Base-by-base conservation (phyloP, 2,329 filamentous ascomycete genomes). In the Diplodia mutila region DNA sequence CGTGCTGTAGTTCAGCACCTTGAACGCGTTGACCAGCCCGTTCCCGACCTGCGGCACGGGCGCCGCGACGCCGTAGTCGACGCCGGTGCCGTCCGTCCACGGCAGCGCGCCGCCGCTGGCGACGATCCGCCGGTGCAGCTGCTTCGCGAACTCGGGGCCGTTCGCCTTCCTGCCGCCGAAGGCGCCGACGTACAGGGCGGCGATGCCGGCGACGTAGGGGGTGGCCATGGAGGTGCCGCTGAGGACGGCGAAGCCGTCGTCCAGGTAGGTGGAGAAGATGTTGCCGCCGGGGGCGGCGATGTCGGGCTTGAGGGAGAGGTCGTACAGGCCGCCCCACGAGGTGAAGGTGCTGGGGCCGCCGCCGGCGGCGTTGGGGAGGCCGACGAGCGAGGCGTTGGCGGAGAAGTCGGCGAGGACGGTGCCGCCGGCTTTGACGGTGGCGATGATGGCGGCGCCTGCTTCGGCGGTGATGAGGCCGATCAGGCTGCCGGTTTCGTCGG, bases 161-260 rank as follows among this genome's bases (percentile, higher is more conserved):
- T 71, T 68, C 14, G 73, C 48, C 23, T 73, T 75, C 16, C 27
- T n/a, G 2, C 55, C 55, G 9, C 74, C 75, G 8, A 72, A 71
- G 46, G 74, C 74, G 25, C 76, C 71, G 11, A 72, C 66, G 21
- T 76, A 65, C 9, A 78, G 71, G 37, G 76, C 76, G 51, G 75
- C 70, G n/a, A 76, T 82, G 39, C 81, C 87, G 4, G 86, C 85
- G 5, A 83, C 78, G 16, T 86, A 81, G 8, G 87, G 86, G 39
- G 83, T 84, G 3, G 87, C 82, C 87, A 90, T 89, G 1, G 86
- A 88, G 0, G 85, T 87, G 12, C 85, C 85, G 39, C 80, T 87
- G 29, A 83, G 75, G 1, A 87, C 81, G 25, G 80, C 82, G 68
- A 87, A 89, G 18, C 77, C 77, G 37, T 76, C 73, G 3, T 80